Evolutionary conservation across 164 flowering plant genomes (phyloP), one percentile per base, ranked within the genome.

Genomic region (Akebia trifoliata): DNA sequence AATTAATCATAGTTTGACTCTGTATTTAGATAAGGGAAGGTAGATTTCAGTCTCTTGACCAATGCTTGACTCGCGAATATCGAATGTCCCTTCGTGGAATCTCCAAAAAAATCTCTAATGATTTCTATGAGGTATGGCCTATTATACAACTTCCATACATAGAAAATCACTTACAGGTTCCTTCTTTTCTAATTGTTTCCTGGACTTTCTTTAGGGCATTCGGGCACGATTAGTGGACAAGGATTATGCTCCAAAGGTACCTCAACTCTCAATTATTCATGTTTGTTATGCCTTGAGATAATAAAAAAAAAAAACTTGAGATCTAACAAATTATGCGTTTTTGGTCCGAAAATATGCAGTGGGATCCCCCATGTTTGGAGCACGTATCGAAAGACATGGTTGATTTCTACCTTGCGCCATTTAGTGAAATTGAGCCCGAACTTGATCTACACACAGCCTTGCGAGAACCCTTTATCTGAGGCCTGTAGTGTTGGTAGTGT

Each of bases 221-320:
- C 86, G 97, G 8, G 94, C 96, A 30, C 78, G 86, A 40, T 63
- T 88, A 42, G 79, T 91, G 54, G 96, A 88, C 56, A 87, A 84
- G 57, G 97, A 91, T 71, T 88, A 77, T 57, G 81, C 85, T 57
- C 96, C 94, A 28, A 91, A 86, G 92, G 97, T 91, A 78, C 6
- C 32, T n/a, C 25, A 3, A 29, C 30, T 24, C n/a, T 53, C 57
- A 21, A 7, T 34, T 52, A 14, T 28, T 32, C 6, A 0, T 54
- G 14, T 35, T 53, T 34, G 5, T 1, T 3, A 17, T 21, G 10
- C 9, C 49, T 4, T 49, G 15, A 43, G 30, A 28, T 31, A 18
- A 20, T 14, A 40, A 39, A 9, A 4, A 4, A 29, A 38, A 25
- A 1, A 11, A 35, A 21, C 20, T 34, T 46, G 14, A 54, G 49